Evolutionary conservation across 352 stramenopile species (phyloP).

Genomic region (Blastocystis sp.): DNA sequence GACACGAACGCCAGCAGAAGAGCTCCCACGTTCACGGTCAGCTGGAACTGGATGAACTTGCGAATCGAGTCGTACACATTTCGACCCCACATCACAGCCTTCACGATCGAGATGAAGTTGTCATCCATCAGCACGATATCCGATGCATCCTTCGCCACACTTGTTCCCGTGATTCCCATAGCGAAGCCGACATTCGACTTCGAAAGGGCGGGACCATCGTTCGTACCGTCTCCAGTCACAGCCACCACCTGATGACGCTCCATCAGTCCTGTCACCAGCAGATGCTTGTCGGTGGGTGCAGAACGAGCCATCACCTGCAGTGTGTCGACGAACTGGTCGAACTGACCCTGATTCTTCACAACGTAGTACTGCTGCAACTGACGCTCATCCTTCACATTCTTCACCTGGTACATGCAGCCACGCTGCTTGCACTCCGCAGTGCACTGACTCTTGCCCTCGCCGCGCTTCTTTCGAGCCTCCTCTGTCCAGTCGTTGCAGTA

Average conservation of each 20-base stretch:
- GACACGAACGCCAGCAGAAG: slow-evolving; percentile 81
- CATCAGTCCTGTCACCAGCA: slow-evolving; percentile 66
- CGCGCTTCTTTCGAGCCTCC: not conserved
- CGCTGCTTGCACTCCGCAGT: slow-evolving; percentile 15
- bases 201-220: slow-evolving; percentile 93
- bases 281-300: slow-evolving; percentile 37
- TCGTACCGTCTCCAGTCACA: slow-evolving; percentile 98
- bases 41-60: slow-evolving; percentile 92
- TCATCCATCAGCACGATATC: slow-evolving; percentile 95
- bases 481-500: slow-evolving; percentile 18
- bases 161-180: slow-evolving; percentile 92
- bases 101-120: slow-evolving; percentile 94
- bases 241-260: slow-evolving; percentile 75
- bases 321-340: slow-evolving; percentile 57
- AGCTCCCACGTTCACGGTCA: slow-evolving; percentile 86
- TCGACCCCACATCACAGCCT: slow-evolving; percentile 85
- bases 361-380: slow-evolving; percentile 19
- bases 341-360: slow-evolving; percentile 40
- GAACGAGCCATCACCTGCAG: slow-evolving; percentile 57
- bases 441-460: not conserved
- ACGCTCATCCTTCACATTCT: slow-evolving; percentile 27
- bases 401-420: slow-evolving; percentile 44
- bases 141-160: slow-evolving; percentile 93
- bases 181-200: slow-evolving; percentile 70
- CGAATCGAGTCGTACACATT: slow-evolving; percentile 91